Base-by-base conservation (phyloP, 2,329 filamentous ascomycete genomes). In the Verticillium alfalfae region DNA sequence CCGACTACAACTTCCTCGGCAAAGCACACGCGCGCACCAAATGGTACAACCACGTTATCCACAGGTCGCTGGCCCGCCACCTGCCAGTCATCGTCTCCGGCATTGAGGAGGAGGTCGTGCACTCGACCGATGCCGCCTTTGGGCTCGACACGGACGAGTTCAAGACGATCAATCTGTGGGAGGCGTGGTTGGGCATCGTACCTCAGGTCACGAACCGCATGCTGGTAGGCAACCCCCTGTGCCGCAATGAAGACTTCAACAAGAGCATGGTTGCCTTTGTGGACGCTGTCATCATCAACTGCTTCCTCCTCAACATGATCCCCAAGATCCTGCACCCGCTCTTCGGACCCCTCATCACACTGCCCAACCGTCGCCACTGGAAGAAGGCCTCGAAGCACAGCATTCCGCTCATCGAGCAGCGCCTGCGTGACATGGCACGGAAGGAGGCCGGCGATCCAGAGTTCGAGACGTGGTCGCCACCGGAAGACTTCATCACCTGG, bases 401-500 rank as follows among this genome's bases (percentile, higher is more conserved):
- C 5, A 62, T 79, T 6, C 82, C 84, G 0, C 57, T 82, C n/a
- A 81, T 87, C 61, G 67, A 74, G 36, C 68, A 81, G 66, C 80
- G 84, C 1, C 72, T 86, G 9, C 67, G 73, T 12, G 75, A 81
- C 58, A 78, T 85, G 68, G 66, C 69, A 34, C 76, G 73, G 59
- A 78, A 79, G 59, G 73, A 74, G 2, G 67, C 67, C 7, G 73
- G 71, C 0, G 77, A 82, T 34, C 70, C 77, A 1, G 73, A 70
- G 2, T 76, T 75, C 60, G 74, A 78, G 31, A 64, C 70, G 34
- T 80, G 76, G 72, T 66, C 71, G 3, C 76, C 79, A 7, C 81
- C 83, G 0, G 82, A 86, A 57, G 84, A 86, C 71, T 84, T 81
- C 66, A 72, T 87, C 34, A 84, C 80, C 5, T 88, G 84, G 85